These are phyloP conservation scores for Amylocystis lapponica DNA, from an alignment of 768 basidiomycete genomes.

Conservation along the genomic window DNA sequence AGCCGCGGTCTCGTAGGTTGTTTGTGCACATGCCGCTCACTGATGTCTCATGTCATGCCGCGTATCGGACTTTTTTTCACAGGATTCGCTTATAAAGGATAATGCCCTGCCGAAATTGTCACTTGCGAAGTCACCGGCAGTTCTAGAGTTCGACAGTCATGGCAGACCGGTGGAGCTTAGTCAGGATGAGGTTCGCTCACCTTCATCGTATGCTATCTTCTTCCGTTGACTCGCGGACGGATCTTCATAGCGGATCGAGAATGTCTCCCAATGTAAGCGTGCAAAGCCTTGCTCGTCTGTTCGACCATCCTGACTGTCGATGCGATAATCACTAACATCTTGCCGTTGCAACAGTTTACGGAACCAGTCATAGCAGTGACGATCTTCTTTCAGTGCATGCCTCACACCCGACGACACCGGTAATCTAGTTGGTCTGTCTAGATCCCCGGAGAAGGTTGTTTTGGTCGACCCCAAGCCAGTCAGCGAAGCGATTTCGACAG, in stretches of 20 bases:
- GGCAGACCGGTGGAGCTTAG: slow-evolving; percentile 14
- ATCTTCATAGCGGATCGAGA: slow-evolving; percentile 14
- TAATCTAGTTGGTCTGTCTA: too few species aligned
- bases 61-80: too few species aligned
- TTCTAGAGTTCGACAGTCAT: slow-evolving; percentile 16
- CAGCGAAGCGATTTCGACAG: too few species aligned
- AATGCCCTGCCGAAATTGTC: slow-evolving; percentile 13
- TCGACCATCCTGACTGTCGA: neutral
- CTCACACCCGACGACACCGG: too few species aligned
- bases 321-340: neutral
- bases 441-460: too few species aligned
- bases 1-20: slow-evolving; percentile 42
- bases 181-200: slow-evolving; percentile 13
- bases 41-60: too few species aligned
- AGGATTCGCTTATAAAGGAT: slow-evolving; percentile 5
- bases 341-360: slow-evolving; percentile 16
- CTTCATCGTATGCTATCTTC: neutral
- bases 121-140: slow-evolving; percentile 9
- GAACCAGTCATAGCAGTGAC: slow-evolving; percentile 20
- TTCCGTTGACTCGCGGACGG: neutral
- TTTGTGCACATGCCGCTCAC: neutral
- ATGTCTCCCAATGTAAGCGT: slow-evolving; percentile 18
- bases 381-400: too few species aligned
- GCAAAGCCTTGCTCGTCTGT: neutral
- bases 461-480: too few species aligned